These are phyloP conservation scores for Pilaira anomala DNA, from an alignment of 192 early-diverging fungal genomes.

Conservation along the genomic window DNA sequence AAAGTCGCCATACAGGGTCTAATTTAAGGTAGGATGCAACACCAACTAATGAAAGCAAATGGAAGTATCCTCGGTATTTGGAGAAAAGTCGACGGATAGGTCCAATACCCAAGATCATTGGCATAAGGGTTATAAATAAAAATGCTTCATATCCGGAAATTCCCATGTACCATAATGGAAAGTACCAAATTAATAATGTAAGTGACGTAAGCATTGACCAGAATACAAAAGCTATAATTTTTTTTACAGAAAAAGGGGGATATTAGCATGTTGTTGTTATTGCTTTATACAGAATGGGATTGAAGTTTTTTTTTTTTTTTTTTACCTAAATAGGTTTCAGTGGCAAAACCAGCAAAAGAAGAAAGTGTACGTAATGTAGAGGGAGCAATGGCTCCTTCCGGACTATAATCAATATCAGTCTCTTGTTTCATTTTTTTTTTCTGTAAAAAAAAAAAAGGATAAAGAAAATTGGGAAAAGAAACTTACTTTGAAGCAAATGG, in stretches of 20 bases:
- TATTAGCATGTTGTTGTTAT: background rate
- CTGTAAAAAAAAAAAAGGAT: too few relatives aligned
- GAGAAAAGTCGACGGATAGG: constrained; percentile 51
- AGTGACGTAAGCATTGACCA: constrained; percentile 81
- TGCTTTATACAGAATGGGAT: background rate
- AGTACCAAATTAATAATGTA: constrained; percentile 63
- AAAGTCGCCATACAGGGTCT: constrained; percentile 58
- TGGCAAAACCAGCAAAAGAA: constrained; percentile 41
- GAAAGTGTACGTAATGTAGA: constrained; percentile 4
- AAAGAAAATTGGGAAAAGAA: background rate
- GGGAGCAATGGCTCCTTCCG: constrained; percentile 27
- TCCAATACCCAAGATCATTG: constrained; percentile 56
- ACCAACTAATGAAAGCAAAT: constrained; percentile 58
- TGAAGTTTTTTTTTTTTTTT: background rate
- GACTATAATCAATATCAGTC: constrained; percentile 1
- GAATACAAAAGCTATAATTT: constrained; percentile 73
- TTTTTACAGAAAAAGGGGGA: background rate
- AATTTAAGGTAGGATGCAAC: constrained; percentile 57
- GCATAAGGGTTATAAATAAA: constrained; percentile 58
- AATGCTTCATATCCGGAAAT: constrained; percentile 77
- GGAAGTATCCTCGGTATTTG: constrained; percentile 52
- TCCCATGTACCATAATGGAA: constrained; percentile 84
- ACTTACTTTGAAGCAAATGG: background rate
- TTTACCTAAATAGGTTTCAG: constrained; percentile 66
- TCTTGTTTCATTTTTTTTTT: background rate